Base-by-base conservation (phyloP, 23 red algal species). In the Gracilariopsis chorda region DNA sequence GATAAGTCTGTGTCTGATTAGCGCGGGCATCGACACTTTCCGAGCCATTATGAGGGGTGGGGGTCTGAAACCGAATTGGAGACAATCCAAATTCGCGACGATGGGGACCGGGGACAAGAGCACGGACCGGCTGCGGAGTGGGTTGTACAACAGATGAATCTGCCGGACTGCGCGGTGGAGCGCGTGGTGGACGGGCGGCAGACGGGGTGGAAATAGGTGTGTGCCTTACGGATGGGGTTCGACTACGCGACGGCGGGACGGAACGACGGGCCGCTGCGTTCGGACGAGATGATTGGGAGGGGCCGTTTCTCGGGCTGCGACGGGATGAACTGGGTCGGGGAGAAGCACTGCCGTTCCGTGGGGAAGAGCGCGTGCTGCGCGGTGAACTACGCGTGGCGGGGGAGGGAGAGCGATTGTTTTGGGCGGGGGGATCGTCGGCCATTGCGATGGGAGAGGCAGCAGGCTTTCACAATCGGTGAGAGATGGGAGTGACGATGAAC, bases 81-180 rank as follows among this genome's bases (percentile, higher is more conserved):
- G 91, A 94, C 2, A 49, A 28, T 49, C 81, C 91, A 35, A 86
- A 57, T 19, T 85, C 80, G 59, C 91, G 69, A 5, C 80, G 91
- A 51, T 70, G 79, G 11, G 80, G n/a, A 28, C 61, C 58, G 19
- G 90, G 80, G 27, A 70, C 57, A 16, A 84, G 70, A 36, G 39
- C 1, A 3, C 67, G 67, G 13, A 42, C 42, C 70, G 91, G 91
- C 34, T 77, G 91, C 51, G 91, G 91, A 32, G 91, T 80, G 0
- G 91, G 71, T 2, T 85, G 49, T 43, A 86, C 91, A 45, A 86
- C 69, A 34, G 76, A 80, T 27, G 76, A 36, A 57, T 80, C 76
- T 10, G 30, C 76, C 17, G 76, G 76, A 58, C 67, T 73, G 30
- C 67, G 67, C 8, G 32, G 23, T 27, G 67, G 67, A 3, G 67